Base-by-base conservation (phyloP, 2,329 filamentous ascomycete species). In the Hymenoscyphus fructigenus region DNA sequence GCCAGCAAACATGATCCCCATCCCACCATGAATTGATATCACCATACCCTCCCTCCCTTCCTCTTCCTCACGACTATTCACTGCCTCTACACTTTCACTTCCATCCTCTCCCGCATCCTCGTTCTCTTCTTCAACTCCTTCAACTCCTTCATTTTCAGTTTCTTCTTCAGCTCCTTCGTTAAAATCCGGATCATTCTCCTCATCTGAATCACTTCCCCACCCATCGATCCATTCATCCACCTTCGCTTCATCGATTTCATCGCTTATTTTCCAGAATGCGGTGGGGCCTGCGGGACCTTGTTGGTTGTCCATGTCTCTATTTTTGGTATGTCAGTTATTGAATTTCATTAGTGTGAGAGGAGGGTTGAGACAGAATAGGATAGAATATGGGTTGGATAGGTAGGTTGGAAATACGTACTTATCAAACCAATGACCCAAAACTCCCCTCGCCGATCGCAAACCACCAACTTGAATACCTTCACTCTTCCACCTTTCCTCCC, bases 341-440 rank as follows among this genome's bases (percentile, higher is more conserved):
- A 20, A 7, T 3, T 3, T 32, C 29, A n/a, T 32, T 9, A 9
- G 41, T 7, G 15, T 6, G 17, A 47, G 41, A n/a, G 15, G 15
- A n/a, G 17, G 34, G 50, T 44, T 58, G 38, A 23, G 9, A 4
- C 61, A 47, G 28, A 47, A 62, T 9, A 3, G 17, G 17, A 34
- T 23, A 50, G 53, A 1, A 1, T 20, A 58, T 28, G 15, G 36
- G n/a, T n/a, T n/a, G 34, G 36, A 17, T 38, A 5, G 14, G 36
- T 15, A 2, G 5, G 44, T 9, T 2, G 26, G 17, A 15, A 26
- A 34, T 5, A 72, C 79, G 66, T 78, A 88, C 85, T 87, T 88
- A 71, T 92, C 90, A 71, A 92, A 93, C 91, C 91, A 94, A 60
- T 86, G 88, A 0, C 91, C 91, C 1, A 92, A 73, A 0, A 92